These are phyloP conservation scores for Penstemon davidsonii DNA, from an alignment of 257 asterid species.

Conservation along the genomic window DNA sequence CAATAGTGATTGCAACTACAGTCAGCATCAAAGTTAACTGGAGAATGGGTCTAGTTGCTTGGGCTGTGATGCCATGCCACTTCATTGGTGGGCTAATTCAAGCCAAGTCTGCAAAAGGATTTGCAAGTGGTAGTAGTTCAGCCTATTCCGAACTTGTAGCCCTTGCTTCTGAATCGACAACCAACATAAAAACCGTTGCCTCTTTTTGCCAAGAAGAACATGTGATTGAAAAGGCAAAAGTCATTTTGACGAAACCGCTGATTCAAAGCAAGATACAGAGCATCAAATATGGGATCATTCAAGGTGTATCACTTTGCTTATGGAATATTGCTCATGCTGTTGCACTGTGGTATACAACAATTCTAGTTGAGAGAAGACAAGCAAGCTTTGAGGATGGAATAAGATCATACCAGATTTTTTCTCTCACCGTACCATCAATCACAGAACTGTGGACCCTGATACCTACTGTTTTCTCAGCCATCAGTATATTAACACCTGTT, in stretches of 20 bases:
- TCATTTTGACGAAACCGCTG: constrained; percentile 45
- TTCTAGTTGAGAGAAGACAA: constrained; percentile 58
- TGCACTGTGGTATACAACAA: constrained; percentile 73
- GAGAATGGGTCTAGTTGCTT: constrained; percentile 85
- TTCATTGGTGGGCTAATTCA: constrained; percentile 82
- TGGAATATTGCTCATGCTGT: constrained; percentile 87
- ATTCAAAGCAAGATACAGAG: constrained; percentile 57
- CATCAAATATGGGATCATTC: constrained; percentile 66
- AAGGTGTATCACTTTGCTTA: constrained; percentile 72
- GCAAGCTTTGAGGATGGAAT: constrained; percentile 65
- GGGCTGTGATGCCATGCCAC: constrained; percentile 95
- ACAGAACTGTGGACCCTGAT: constrained; percentile 80
- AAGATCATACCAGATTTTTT: constrained; percentile 76
- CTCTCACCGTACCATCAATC: constrained; percentile 80
- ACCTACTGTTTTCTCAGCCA: constrained; percentile 75
- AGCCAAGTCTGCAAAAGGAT: constrained; percentile 85
- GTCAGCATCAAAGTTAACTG: constrained; percentile 74
- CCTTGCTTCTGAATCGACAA: constrained; percentile 75
- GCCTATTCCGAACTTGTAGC: constrained; percentile 63
- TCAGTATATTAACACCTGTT: constrained; percentile 63
- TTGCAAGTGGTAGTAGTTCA: constrained; percentile 54
- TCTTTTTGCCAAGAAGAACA: constrained; percentile 76
- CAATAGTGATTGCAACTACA: constrained; percentile 69
- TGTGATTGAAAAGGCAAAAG: constrained; percentile 57
- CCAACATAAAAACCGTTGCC: constrained; percentile 67